Evolutionary conservation across 495 filamentous ascomycete genomes (phyloP).

Genomic region (Aspergillus carlsbadensis): DNA sequence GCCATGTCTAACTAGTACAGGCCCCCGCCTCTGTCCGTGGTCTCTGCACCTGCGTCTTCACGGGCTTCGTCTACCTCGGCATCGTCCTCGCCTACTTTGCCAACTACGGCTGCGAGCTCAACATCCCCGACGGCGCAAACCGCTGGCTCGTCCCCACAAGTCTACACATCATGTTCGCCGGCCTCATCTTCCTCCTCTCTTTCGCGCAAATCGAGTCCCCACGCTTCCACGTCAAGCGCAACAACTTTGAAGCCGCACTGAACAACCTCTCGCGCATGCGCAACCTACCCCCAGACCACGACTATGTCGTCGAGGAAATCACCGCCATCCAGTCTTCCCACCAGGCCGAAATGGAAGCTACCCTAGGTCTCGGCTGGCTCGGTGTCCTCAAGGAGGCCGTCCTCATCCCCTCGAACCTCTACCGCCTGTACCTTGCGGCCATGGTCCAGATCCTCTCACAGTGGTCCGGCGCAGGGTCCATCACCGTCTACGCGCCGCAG

Average conservation of each 20-base stretch:
- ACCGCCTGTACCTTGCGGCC: constrained; percentile 59
- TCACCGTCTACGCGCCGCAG: constrained; percentile 66
- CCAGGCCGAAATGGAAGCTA: constrained; percentile 66
- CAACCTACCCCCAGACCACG: constrained; percentile 40
- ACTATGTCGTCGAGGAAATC: constrained; percentile 56
- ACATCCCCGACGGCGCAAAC: constrained; percentile 54
- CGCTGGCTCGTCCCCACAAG: constrained; percentile 68
- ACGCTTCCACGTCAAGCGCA: constrained; percentile 58
- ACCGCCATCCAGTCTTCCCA: constrained; percentile 63
- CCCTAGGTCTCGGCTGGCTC: constrained; percentile 51
- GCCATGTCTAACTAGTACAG: neutral
- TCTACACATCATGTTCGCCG: constrained; percentile 71
- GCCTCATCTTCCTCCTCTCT: constrained; percentile 61
- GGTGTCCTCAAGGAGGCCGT: constrained; percentile 62
- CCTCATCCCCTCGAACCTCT: constrained; percentile 57
- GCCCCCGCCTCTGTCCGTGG: constrained; percentile 63
- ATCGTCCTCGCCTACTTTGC: constrained; percentile 52
- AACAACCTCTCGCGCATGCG: constrained; percentile 38
- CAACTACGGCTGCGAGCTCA: constrained; percentile 55
- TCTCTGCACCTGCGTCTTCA: constrained; percentile 69
- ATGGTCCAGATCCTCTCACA: constrained; percentile 62
- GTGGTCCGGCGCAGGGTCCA: constrained; percentile 68
- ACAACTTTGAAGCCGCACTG: constrained; percentile 54
- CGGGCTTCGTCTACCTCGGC: constrained; percentile 51
- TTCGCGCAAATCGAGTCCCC: constrained; percentile 67